Evolutionary conservation across 768 basidiomycete species (phyloP), one percentile per base, ranked within the genome.

Genomic region (Auriculariales sp.): DNA sequence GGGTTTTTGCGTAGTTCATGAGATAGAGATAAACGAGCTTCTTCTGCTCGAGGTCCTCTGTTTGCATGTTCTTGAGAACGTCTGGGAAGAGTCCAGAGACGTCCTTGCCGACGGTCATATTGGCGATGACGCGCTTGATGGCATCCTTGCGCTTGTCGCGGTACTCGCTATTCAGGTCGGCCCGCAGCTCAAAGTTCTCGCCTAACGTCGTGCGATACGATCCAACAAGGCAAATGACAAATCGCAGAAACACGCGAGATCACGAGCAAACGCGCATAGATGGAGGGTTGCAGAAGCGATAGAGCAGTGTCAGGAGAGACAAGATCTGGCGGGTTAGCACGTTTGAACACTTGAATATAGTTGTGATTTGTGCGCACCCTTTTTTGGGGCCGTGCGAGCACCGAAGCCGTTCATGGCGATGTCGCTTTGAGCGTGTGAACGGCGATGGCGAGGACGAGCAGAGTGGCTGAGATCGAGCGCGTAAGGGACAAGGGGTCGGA

Each of bases 51-150:
- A 99, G 77, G 64, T 98, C 94, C 47, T 99, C 94, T 24, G 95
- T 98, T 69, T 98, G 94, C 93, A 92, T 95, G 67, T 97, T 97
- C 75, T 95, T 95, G 61, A 99, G 80, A 28, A 98, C 94, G 66
- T 98, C 91, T 6, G 94, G 93, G 62, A 98, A 97, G 56, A 98
- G 78, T 19, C 93, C 92, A 59, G 83, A 85, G 67, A 91, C 86
- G 66, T 90, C 85, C 79, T 98, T 99, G 49, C 93, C 92, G 55
- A 99, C 91, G 1, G 95, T 99, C 89, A 98, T 97, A 54, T 91
- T 93, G 49, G 95, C 94, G 63, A 99, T 97, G 56, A 89, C 83
- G 48, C 83, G 76, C 69, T 98, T 98, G 71, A 98, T 98, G 3
- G 94, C 95, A 80, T 98, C 94, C 67, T 95, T 97, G 55, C 94